Base-by-base conservation (phyloP, 2,329 filamentous ascomycete species). In the Madurella mycetomatis region DNA sequence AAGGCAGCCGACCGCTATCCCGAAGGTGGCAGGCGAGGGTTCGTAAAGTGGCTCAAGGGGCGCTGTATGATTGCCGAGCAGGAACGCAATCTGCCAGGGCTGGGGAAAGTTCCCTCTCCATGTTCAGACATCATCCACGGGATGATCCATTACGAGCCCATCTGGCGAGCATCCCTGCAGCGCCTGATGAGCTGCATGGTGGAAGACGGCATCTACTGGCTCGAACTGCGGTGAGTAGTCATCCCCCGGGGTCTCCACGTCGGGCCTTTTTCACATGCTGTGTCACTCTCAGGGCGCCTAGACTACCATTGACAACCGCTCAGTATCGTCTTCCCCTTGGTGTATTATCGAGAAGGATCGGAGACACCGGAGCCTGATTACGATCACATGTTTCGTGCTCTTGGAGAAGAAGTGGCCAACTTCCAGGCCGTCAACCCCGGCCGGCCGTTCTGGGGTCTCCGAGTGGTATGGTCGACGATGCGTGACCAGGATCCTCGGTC, bases 71-170 rank as follows among this genome's bases (percentile, higher is more conserved):
- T 96, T 54, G 87, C 85, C 1, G 74, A 80, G 15, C 44, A 25
- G 17, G 34, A 9, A n/a, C 19, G 1, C 5, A 13, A 44, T 48
- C 17, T 4, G 16, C 16, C 16, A 9, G 40, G n/a, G 85, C 11
- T 76, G 92, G 44, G 80, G 86, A 60, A 90, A 96, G 66, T 87
- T 94, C 64, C 86, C 92, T 63, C 90, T 47, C 82, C 80, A 43
- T 87, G 86, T 57, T 96, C 96, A 70, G 72, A 79, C 2, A 81
- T 92, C 4, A 78, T 92, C 43, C 82, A 82, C 41, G 86, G 84
- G 15, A 81, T 96, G 49, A 78, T 96, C 47, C 88, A 87, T 71
- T 96, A 96, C 71, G 92, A 96, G 71, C 92, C 92, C 13, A 89
- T 97, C 59, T 92, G 89, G 72, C 83, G 90, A 19, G 76, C 77